Evolutionary conservation across 1,139 yeast species (phyloP).

Genomic region (Wickerhamomyces sp.): DNA sequence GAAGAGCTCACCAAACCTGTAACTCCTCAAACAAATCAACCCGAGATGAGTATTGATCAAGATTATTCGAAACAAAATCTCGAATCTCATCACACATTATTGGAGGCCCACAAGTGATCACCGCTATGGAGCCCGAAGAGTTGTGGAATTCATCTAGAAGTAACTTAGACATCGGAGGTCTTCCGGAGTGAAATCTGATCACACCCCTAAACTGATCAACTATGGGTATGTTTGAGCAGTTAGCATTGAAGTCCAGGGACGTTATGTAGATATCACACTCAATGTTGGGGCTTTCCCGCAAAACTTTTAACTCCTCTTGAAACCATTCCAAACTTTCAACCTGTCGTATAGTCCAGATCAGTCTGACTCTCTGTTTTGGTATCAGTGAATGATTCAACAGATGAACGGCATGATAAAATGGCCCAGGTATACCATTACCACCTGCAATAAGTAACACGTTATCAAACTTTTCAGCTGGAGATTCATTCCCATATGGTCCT

Average conservation of each 20-base stretch:
- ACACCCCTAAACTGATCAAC: constrained; percentile 7
- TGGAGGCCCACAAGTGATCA: constrained; percentile 47
- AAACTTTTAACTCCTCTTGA: constrained; percentile 38
- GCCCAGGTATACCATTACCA: constrained; percentile 68
- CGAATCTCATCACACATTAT: constrained; percentile 48
- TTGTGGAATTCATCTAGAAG: constrained; percentile 14
- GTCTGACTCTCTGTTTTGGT: constrained; percentile 37
- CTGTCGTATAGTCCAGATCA: constrained; percentile 51
- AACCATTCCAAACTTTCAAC: constrained; percentile 44
- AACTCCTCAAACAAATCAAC: constrained; percentile 24
- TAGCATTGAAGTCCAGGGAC: constrained; percentile 8
- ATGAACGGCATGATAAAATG: constrained; percentile 28
- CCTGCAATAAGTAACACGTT: constrained; percentile 53
- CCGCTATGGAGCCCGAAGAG: constrained; percentile 17
- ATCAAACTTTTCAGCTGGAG: constrained; percentile 50
- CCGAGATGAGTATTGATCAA: constrained; percentile 13
- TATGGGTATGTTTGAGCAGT: constrained; percentile 1
- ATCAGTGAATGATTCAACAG: constrained; percentile 5
- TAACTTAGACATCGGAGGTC: constrained; percentile 16
- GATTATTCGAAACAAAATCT: constrained; percentile 11
- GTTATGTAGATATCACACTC: constrained; percentile 23
- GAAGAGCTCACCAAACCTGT: constrained; percentile 21
- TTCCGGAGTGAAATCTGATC: constrained; percentile 17
- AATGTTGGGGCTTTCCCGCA: constrained; percentile 24
- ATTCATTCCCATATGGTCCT: constrained; percentile 53